Base-by-base conservation (phyloP, 2,329 filamentous ascomycete species). In the Neofusicoccum umdonicola region DNA sequence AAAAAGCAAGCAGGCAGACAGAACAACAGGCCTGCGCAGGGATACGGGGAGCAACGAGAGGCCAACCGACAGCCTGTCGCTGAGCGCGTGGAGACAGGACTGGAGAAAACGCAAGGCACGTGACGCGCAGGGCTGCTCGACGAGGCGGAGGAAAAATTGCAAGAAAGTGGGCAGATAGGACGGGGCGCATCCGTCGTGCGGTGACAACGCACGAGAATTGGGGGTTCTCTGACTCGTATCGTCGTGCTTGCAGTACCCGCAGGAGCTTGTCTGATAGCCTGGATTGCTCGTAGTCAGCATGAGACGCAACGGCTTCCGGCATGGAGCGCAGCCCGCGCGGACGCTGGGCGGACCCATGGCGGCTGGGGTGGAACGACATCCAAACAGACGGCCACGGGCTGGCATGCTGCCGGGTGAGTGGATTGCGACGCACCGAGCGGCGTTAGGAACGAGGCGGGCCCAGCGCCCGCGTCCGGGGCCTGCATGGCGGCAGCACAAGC, bases 221-320 rank as follows among this genome's bases (percentile, higher is more conserved):
- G 79, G 76, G 70, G 74, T 80, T 71, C 80, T 78, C 72, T 76
- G 76, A 79, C 80, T 80, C 74, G 77, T 76, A 51, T 78, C 72
- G 68, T 76, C 73, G 67, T 76, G 72, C 76, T 82, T 83, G 77
- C 81, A 83, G 71, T 83, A 83, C 63, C 81, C 81, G 71, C 81
- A 83, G 66, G 79, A 78, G 69, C 80, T 77, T 66, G 74, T 74
- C 68, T 80, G 78, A 72, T 83, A 83, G 71, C 81, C 81, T 83
- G 65, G 31, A 47, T 60, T 60, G 42, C 56, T 60, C 42, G 42
- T 47, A 47, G 56, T 63, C 51, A 65, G 65, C 47, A 66, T 63
- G 62, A 66, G 54, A 61, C 52, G 62, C 56, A 47, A 47, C 56
- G 56, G 39, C 37, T 47, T 62, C 27, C 50, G 52, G 17, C 47